phyloP scores from a whole-genome alignment of 257 asterid genomes.

The Penstemon davidsonii region DNA sequence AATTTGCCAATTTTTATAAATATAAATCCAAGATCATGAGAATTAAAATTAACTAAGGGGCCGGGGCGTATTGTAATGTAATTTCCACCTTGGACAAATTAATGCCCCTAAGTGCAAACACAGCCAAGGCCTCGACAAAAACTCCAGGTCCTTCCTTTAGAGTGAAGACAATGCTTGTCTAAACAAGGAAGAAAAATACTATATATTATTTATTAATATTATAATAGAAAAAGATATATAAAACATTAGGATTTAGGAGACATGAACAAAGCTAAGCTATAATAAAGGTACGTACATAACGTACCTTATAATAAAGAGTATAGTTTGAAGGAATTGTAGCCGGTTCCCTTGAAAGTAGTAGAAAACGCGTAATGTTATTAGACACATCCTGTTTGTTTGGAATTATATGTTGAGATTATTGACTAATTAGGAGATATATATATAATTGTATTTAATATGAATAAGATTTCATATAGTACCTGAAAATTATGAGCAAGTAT shows the following conservation, averaged over 20 bases:
- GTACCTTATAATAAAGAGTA: slow-evolving; percentile 15
- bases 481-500: slow-evolving; percentile 23
- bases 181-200: background rate
- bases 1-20: too few relatives aligned
- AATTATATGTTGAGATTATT: background rate
- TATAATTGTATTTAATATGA: too few relatives aligned
- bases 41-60: too few relatives aligned
- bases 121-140: slow-evolving; percentile 18
- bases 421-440: background rate
- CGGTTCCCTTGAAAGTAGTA: slow-evolving; percentile 26
- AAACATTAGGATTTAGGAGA: too few relatives aligned
- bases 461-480: too few relatives aligned
- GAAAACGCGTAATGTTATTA: slow-evolving; percentile 22
- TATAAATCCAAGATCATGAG: too few relatives aligned
- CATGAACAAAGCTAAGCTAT: too few relatives aligned
- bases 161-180: slow-evolving; percentile 26
- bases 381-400: slow-evolving; percentile 11
- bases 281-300: too few relatives aligned
- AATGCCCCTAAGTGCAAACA: slow-evolving; percentile 20
- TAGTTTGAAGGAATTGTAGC: background rate
- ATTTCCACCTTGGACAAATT: slow-evolving; percentile 17
- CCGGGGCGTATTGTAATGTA: background rate
- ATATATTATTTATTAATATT: too few relatives aligned
- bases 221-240: too few relatives aligned
- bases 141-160: slow-evolving; percentile 7